phyloP scores from a whole-genome alignment of 371 early-diverging fungal genomes.

The Rhizopus stolonifer region DNA sequence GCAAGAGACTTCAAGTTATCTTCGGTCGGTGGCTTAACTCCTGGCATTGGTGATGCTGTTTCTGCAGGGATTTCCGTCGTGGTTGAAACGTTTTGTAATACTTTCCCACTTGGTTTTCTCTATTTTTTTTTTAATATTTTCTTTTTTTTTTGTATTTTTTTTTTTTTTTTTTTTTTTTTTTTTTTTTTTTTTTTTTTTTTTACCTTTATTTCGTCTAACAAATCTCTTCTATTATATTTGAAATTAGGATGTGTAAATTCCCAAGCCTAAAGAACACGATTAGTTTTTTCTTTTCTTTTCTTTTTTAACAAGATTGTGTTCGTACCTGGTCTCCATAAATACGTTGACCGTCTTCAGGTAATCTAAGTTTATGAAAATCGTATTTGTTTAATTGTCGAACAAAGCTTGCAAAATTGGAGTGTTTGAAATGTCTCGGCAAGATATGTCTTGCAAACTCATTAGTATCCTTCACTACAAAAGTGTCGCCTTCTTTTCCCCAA shows the following conservation, averaged over 20 bases:
- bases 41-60: neutral
- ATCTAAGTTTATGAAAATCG: conserved; percentile 80
- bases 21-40: neutral
- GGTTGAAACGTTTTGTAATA: conserved; percentile 11
- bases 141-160: neutral
- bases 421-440: conserved; percentile 86
- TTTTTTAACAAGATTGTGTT: neutral
- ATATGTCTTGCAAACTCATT: conserved; percentile 71
- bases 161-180: conserved; percentile 41
- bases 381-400: conserved; percentile 96
- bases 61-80: neutral
- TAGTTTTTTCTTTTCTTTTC: no score
- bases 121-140: neutral
- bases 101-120: conserved; percentile 39
- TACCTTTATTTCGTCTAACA: conserved; percentile 62
- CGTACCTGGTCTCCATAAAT: conserved; percentile 68
- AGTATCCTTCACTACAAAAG: conserved; percentile 83
- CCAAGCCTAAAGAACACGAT: conserved; percentile 53
- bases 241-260: conserved; percentile 79
- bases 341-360: conserved; percentile 56
- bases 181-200: conserved; percentile 24
- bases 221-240: conserved; percentile 58
- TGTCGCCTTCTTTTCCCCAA: conserved; percentile 80
- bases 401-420: conserved; percentile 90
- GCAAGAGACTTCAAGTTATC: conserved; percentile 25